phyloP scores from a whole-genome alignment of 2,329 filamentous ascomycete genomes.

The Triangularia setosa region DNA sequence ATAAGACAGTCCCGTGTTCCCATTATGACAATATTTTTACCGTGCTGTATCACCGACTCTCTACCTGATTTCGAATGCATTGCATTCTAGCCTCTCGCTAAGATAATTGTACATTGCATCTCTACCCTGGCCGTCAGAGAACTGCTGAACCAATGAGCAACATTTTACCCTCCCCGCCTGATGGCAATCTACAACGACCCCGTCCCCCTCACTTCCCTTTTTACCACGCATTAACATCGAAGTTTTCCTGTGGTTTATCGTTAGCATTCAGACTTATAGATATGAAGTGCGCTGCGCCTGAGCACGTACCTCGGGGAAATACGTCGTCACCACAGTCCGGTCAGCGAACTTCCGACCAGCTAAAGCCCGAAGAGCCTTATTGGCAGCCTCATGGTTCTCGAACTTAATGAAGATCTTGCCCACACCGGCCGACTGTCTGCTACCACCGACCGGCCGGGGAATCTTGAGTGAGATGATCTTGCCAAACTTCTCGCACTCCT shows the following conservation, averaged over 20 bases:
- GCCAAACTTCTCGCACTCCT: slow-evolving; percentile 92
- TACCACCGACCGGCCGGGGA: slow-evolving; percentile 78
- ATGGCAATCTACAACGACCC: not conserved
- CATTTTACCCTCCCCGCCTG: not conserved
- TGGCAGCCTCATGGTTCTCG: slow-evolving; percentile 70
- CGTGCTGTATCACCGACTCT: not conserved
- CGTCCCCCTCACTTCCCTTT: not conserved
- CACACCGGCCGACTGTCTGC: slow-evolving; percentile 79
- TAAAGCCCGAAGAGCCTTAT: slow-evolving; percentile 81
- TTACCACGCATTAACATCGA: slow-evolving; percentile 87
- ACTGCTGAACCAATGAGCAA: not conserved
- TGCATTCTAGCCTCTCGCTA: not conserved
- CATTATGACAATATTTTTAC: not conserved
- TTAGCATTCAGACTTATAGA: slow-evolving; percentile 29
- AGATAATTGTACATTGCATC: not conserved
- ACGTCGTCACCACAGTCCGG: slow-evolving; percentile 92
- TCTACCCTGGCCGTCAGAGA: not conserved
- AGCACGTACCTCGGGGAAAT: slow-evolving; percentile 77
- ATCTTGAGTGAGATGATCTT: slow-evolving; percentile 85
- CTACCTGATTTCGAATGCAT: not conserved
- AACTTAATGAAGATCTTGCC: slow-evolving; percentile 99
- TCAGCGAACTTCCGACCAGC: slow-evolving; percentile 95
- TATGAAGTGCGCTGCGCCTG: not conserved
- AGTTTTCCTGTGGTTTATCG: slow-evolving; percentile 69
- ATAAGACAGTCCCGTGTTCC: not conserved